Base-by-base conservation (phyloP, 176 grass and related monocot species). In the Zoysia japonica region DNA sequence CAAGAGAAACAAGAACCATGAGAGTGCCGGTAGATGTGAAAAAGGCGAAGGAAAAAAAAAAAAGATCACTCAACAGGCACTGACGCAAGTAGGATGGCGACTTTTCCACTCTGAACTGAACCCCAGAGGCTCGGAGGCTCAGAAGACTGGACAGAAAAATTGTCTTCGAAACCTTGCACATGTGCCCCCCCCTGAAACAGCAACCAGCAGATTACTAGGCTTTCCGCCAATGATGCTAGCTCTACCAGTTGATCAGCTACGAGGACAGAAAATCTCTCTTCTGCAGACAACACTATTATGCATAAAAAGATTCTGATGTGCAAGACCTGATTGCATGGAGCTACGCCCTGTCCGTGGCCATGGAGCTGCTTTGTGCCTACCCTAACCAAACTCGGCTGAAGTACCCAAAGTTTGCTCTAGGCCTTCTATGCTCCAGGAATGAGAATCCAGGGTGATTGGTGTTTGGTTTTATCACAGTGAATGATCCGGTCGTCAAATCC, bases 391-490 rank as follows among this genome's bases (percentile, higher is more conserved):
- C 17, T 48, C 41, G 16, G 44, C 44, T n/a, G 39, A 15, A 5
- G 14, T 2, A 53, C 45, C 19, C 43, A 48, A 52, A 57, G 36
- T 77, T 69, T 69, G 73, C 44, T 61, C 72, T 41, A 48, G 44
- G 28, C 51, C 70, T 43, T 66, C 63, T 63, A 47, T 50, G 60
- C 10, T 65, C 75, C 75, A 51, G 61, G 74, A 50, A 65, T 77
- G 40, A 46, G 74, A 50, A 65, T 77, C 73, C 65, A 59, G 76
- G 74, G 56, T 49, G 67, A 35, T 78, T 55, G 70, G 47, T 42
- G 72, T 60, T 77, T 77, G 82, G 47, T 61, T 40, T 47, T 84
- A 71, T 43, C 74, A 62, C 35, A 77, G 74, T 47, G 43, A 61
- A 35, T 40, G 64, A 47, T 60, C 39, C 54, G 72, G 36, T 62